A percentile compares a stretch with the other conserved stretches of the same genome.
Conservation (phyloP, 192 early-diverging fungal species). For the Coemansia sp. region DNA sequence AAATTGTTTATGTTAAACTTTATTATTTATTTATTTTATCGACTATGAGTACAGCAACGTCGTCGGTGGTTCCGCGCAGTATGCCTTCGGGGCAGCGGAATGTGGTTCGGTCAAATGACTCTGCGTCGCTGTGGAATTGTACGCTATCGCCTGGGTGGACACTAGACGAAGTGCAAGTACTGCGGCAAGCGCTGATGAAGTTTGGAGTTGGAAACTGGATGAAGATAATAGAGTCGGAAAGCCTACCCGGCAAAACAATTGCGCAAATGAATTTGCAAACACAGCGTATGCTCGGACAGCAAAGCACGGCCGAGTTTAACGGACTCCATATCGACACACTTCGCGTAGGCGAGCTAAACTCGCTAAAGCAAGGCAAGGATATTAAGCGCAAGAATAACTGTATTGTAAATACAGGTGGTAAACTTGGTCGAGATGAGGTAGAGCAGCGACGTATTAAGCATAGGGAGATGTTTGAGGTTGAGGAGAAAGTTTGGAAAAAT, state of each 20-base stretch:
- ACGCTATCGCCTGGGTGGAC: constrained; percentile 94
- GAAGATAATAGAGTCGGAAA: constrained; percentile 88
- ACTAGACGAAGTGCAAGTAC: constrained; percentile 76
- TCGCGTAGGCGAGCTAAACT: constrained; percentile 86
- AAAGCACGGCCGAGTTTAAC: constrained; percentile 94
- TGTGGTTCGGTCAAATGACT: constrained; percentile 90
- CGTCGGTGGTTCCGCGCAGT: constrained; percentile 71
- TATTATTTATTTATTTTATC: constrained; percentile 4
- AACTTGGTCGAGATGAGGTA: constrained; percentile 76
- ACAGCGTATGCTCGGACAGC: constrained; percentile 93
- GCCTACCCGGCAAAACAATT: constrained; percentile 94
- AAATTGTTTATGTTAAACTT: constrained; percentile 21
- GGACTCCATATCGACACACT: constrained; percentile 89
- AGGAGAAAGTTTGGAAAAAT: constrained; percentile 66
- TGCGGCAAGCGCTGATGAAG: constrained; percentile 82
- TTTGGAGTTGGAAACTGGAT: constrained; percentile 97
- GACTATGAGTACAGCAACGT: constrained; percentile 21
- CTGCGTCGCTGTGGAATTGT: constrained; percentile 93
- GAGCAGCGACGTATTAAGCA: constrained; percentile 69
- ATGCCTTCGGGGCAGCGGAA: constrained; percentile 90
- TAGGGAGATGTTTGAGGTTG: constrained; percentile 75
- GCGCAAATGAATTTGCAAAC: constrained; percentile 97
- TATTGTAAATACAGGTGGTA: constrained; percentile 91
- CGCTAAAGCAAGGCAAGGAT: constrained; percentile 75
- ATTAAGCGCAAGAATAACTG: constrained; percentile 93